phyloP scores from a whole-genome alignment of 2,329 filamentous ascomycete species.

The Pseudohalonectria lignicola region DNA sequence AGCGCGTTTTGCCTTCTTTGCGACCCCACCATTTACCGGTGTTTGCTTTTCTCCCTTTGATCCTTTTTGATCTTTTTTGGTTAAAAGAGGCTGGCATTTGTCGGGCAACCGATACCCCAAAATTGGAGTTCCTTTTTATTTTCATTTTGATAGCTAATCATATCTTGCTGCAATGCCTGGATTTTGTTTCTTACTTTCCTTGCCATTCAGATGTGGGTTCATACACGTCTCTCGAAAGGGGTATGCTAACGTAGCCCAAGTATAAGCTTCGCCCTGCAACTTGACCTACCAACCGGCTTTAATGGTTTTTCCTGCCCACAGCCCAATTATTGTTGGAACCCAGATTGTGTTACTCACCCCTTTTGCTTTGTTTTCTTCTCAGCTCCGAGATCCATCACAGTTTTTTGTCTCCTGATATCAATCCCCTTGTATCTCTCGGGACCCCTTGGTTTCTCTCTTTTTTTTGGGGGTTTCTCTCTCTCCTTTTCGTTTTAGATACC shows the following conservation, averaged over 20 bases:
- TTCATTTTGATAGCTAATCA: not conserved
- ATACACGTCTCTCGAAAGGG: no score
- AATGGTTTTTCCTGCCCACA: no score
- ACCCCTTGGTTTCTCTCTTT: no score
- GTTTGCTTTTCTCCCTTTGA: no score
- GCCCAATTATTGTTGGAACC: no score
- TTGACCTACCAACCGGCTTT: no score
- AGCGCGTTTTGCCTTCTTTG: not conserved
- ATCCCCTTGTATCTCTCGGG: not conserved
- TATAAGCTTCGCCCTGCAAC: not conserved
- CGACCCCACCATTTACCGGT: no score
- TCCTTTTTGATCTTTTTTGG: no score
- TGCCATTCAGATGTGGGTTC: no score
- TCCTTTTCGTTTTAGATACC: not conserved
- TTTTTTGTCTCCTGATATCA: not conserved
- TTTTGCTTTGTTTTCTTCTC: not conserved
- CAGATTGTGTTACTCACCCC: no score
- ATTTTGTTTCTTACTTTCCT: no score
- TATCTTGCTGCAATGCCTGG: not conserved
- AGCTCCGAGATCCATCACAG: not conserved
- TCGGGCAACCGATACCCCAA: not conserved
- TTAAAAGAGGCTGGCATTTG: constrained; percentile 1
- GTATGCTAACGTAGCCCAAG: no score
- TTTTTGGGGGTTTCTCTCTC: not conserved
- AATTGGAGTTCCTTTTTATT: not conserved